Evolutionary conservation across 2,329 filamentous ascomycete species (phyloP), one percentile per base, ranked within the genome.

Genomic region (Fusarium humuli): DNA sequence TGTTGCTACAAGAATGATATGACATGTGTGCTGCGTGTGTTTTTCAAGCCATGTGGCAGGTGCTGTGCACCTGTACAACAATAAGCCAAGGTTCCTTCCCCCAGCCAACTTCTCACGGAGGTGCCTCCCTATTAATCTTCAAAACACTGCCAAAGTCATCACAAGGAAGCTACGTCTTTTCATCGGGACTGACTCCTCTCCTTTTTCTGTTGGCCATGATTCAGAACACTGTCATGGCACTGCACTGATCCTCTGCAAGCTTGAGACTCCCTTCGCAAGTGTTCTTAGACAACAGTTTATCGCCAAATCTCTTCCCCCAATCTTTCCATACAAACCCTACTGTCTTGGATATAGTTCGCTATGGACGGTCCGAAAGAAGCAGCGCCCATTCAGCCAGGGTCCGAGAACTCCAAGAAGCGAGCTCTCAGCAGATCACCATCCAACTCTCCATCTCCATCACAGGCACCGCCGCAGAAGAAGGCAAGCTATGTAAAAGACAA

Each of bases 391-490:
- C 42, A 54, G 13, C 9, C 11, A 12, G 9, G 6, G 12, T 27
- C n/a, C 12, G 18, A 44, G 22, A 11, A 42, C 16, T 27, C 42
- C 6, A 64, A 49, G 13, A 68, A 68, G 48, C 40, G 64, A 12
- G 13, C 32, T 3, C 20, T 27, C 44, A 54, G 60, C 10, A 68
- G 32, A 20, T 18, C n/a, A n/a, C 13, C 23, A 12, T 56, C 53
- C 3, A 4, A 22, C 5, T 49, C 46, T 10, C 34, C 25, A n/a
- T 49, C 49, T 7, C 18, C 41, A 20, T 50, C 49, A 30, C 34
- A 41, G 6, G 49, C 34, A 29, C 57, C 14, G 2, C 16, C 22
- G 14, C 16, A 48, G 49, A 53, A 44, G 45, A 57, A 25, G 9
- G 29, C 13, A 4, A 40, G 46, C n/a, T 32, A 12, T 29, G 29